Evolutionary conservation across 1,284 basidiomycete species (phyloP).

Genomic region (Leccinum proliferum): DNA sequence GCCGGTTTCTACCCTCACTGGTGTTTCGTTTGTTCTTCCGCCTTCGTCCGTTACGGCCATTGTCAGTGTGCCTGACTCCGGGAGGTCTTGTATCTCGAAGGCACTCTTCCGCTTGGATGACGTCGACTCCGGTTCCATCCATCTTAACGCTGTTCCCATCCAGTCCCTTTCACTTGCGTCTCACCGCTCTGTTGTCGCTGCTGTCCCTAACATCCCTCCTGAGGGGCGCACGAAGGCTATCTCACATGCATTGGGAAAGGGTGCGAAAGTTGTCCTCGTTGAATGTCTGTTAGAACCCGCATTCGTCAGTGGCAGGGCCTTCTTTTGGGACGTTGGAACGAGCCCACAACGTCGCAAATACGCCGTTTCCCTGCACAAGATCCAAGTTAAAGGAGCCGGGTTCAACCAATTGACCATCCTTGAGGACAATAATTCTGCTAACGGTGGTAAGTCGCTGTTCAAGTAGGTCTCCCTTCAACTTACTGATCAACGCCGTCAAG

Average conservation of each 20-base stretch:
- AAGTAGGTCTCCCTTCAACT: constrained; percentile 27
- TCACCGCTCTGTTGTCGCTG: constrained; percentile 60
- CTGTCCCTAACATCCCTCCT: constrained; percentile 76
- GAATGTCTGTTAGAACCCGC: too few species aligned
- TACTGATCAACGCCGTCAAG: constrained; percentile 44
- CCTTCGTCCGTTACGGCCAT: constrained; percentile 79
- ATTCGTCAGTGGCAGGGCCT: background rate
- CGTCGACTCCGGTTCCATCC: constrained; percentile 65
- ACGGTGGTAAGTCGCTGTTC: constrained; percentile 1
- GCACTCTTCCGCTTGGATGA: constrained; percentile 91
- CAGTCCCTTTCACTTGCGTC: constrained; percentile 67
- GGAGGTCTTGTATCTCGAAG: constrained; percentile 80
- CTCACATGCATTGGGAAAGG: constrained; percentile 81
- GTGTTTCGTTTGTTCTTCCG: constrained; percentile 80
- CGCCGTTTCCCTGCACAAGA: constrained; percentile 59
- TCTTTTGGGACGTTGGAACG: too few species aligned
- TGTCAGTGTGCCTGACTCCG: constrained; percentile 75
- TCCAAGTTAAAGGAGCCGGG: constrained; percentile 66
- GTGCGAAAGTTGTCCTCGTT: constrained; percentile 56
- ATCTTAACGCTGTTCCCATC: constrained; percentile 80
- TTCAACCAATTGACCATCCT: constrained; percentile 78
- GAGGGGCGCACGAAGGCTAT: constrained; percentile 87
- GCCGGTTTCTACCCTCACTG: constrained; percentile 57
- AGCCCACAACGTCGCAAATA: constrained; percentile 72
- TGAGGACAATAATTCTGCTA: constrained; percentile 72